Evolutionary conservation across 805 yeast genomes (phyloP).

Genomic region (Debaryomyces tyrocola): DNA sequence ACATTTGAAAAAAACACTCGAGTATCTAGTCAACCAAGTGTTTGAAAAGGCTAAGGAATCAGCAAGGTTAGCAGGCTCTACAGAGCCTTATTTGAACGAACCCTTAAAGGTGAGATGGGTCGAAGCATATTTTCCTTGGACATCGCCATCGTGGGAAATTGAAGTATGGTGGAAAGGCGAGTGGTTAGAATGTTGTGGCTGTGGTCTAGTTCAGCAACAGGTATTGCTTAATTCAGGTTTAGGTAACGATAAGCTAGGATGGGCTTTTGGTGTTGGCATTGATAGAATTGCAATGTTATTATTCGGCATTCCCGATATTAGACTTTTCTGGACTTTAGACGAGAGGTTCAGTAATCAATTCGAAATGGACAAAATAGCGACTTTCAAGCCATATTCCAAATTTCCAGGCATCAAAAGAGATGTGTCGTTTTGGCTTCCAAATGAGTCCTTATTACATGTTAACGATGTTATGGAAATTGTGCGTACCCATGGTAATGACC

Average conservation of each 20-base stretch:
- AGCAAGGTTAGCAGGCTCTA: constrained; percentile 59
- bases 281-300: constrained; percentile 95
- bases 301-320: constrained; percentile 92
- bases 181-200: constrained; percentile 97
- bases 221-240: constrained; percentile 75
- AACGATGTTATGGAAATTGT: constrained; percentile 95
- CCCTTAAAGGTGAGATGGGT: constrained; percentile 92
- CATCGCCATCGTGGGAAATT: constrained; percentile 96
- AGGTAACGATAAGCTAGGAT: constrained; percentile 63
- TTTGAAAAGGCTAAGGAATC: constrained; percentile 70
- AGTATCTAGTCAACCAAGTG: constrained; percentile 76
- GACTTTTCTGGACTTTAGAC: constrained; percentile 89
- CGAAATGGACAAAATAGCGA: constrained; percentile 57
- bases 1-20: constrained; percentile 86
- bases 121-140: constrained; percentile 96
- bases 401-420: constrained; percentile 87
- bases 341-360: constrained; percentile 77
- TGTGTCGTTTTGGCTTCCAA: constrained; percentile 86
- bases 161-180: constrained; percentile 99
- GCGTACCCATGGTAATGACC: constrained; percentile 78
- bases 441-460: constrained; percentile 55
- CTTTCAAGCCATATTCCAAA: constrained; percentile 85
- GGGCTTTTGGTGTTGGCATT: constrained; percentile 98
- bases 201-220: constrained; percentile 83
- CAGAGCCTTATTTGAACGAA: constrained; percentile 58